Base-by-base conservation (phyloP, 352 stramenopile species). In the Elongisporangium senticosum region DNA sequence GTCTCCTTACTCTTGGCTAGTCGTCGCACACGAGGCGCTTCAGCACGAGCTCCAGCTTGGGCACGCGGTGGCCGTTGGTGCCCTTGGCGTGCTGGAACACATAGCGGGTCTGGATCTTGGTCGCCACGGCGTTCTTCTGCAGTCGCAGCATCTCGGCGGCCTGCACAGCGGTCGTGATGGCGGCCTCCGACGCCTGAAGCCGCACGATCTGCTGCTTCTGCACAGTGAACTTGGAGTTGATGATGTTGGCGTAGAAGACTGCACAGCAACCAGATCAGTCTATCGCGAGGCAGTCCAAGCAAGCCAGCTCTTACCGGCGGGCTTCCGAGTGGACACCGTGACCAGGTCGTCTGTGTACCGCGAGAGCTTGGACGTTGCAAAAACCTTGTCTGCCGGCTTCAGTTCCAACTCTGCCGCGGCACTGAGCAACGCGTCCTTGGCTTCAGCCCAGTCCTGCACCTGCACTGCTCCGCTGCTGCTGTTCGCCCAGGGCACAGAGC, bases 231-330 rank as follows among this genome's bases (percentile, higher is more conserved):
- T 92, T 92, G 55, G 77, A 87, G 62, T 74, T 88, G 62, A 92
- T 84, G 55, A 90, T 83, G 57, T 83, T 90, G 19, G 78, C 83
- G 56, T 92, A 92, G 64, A 92, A 91, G 43, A 75, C 82, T 89
- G 53, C 22, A 23, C 23, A 26, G 23, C 23, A 28, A 43, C 47
- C 22, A 49, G 22, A 55, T 26, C 26, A 21, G 14, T 23, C 21
- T 59, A 22, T 17, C 15, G 2, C n/a, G n/a, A n/a, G 23, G 39
- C 15, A 13, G 21, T 14, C 10, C n/a, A 49, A 17, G 17, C 26
- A 15, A 55, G 37, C 13, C 17, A n/a, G 1, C 22, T 58, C 61
- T 8, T 68, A 90, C 82, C 74, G 69, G 83, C 72, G 10, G 83
- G 78, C 62, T 90, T 92, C 53, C 75, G 72, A 13, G 63, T 81